Conservation (phyloP, 2,329 filamentous ascomycete genomes). For the Decorospora gaudefroyi region DNA sequence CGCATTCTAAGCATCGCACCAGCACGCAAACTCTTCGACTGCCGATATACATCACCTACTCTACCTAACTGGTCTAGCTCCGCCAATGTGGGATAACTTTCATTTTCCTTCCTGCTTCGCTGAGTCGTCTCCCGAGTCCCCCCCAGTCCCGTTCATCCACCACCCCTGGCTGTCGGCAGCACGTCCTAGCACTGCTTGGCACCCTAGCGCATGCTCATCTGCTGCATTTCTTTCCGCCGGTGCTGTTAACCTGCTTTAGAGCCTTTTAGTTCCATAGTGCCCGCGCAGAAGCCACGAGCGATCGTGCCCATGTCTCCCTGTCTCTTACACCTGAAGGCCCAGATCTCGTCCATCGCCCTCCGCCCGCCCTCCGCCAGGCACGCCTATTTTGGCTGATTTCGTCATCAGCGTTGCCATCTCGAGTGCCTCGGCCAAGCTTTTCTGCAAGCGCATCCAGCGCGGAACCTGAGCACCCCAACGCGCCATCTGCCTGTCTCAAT, state of each 20-base stretch:
- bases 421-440: constrained; percentile 22
- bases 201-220: constrained; percentile 19
- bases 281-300: constrained; percentile 29
- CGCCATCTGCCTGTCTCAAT: constrained; percentile 14
- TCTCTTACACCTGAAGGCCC: constrained; percentile 31
- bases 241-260: constrained; percentile 36
- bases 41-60: too few species aligned
- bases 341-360: constrained; percentile 29
- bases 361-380: constrained; percentile 23
- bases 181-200: constrained; percentile 23
- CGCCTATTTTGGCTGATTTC: constrained; percentile 29
- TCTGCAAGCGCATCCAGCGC: constrained; percentile 13
- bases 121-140: too few species aligned
- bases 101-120: too few species aligned
- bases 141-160: too few species aligned
- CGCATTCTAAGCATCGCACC: too few species aligned
- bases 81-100: too few species aligned
- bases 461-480: constrained; percentile 23
- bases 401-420: constrained; percentile 27
- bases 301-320: constrained; percentile 30
- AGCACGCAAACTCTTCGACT: too few species aligned
- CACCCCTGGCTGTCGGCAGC: constrained; percentile 19
- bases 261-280: constrained; percentile 33
- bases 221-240: constrained; percentile 34
- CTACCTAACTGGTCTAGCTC: too few species aligned